Base-by-base conservation (phyloP, 108 stramenopile species). In the Cyclostephanos tholiformis region DNA sequence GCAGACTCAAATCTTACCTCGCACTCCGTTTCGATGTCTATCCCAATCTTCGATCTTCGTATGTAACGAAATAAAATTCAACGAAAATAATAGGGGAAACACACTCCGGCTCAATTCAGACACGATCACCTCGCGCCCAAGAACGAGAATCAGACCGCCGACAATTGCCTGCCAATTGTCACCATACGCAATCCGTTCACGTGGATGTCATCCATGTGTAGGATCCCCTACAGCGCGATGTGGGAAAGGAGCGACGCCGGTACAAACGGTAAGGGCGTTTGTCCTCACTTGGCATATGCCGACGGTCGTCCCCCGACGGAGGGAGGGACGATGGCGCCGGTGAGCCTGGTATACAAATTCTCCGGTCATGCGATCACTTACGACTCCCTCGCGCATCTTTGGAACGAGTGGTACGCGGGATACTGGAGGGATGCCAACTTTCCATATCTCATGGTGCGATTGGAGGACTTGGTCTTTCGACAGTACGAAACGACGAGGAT, bases 151-250 rank as follows among this genome's bases (percentile, higher is more conserved):
- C 84, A 86, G 27, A 77, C 61, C 12, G 87, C 91, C 65, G 85
- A 88, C 8, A 71, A 85, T 65, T 77, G 87, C 19, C 50, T 94
- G 63, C 93, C 93, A 0, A 67, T 91, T 20, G 89, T 92, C 0
- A 91, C 87, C 0, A 80, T 89, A 16, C 75, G 89, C 5, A 74
- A 91, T 78, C 91, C 91, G 1, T 92, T 84, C 55, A 62, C 80
- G 26, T 95, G 93, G 93, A 89, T 92, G 85, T 55, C 48, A 44
- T 81, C 83, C 25, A 95, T 92, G 89, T 95, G 93, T 64, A 75
- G 82, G 62, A 82, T 82, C 69, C 69, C 72, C 0, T 95, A 95
- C 75, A 79, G 86, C 10, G 91, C 91, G 0, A 52, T 53, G 25
- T 95, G 93, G 90, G 58, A 58, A 39, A 71, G 25, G 57, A 26